Evolutionary conservation across 768 basidiomycete species (phyloP).

Genomic region (Mycena amicta): DNA sequence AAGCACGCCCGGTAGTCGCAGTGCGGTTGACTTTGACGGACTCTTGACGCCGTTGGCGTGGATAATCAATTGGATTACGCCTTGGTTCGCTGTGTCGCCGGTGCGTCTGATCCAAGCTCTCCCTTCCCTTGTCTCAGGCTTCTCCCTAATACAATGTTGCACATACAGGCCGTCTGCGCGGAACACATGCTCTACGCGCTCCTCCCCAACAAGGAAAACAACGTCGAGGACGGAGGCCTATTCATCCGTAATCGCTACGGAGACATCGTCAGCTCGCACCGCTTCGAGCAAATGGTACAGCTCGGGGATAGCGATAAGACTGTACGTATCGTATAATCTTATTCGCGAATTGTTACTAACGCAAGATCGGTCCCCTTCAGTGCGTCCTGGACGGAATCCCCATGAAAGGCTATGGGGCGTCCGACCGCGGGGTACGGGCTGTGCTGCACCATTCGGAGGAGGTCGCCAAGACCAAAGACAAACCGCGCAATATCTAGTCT

Average conservation of each 20-base stretch:
- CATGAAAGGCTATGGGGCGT: slow-evolving; percentile 15
- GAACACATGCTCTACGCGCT: slow-evolving; percentile 26
- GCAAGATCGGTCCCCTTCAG: too few relatives aligned
- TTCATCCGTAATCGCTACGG: slow-evolving; percentile 10
- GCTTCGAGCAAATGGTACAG: slow-evolving; percentile 9
- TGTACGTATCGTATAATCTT: too few relatives aligned
- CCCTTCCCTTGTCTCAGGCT: too few relatives aligned
- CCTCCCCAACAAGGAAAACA: slow-evolving; percentile 5
- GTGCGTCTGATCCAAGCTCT: too few relatives aligned
- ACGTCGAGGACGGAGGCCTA: slow-evolving; percentile 6
- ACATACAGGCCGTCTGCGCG: slow-evolving; percentile 16
- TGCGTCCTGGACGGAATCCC: slow-evolving; percentile 12
- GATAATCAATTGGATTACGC: slow-evolving; percentile 8
- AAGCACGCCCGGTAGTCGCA: slow-evolving; percentile 20
- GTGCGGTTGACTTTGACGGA: slow-evolving; percentile 8
- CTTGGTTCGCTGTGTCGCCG: slow-evolving; percentile 8
- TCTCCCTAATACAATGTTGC: too few relatives aligned
- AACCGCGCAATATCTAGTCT: too few relatives aligned
- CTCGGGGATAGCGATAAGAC: slow-evolving; percentile 6
- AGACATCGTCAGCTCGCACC: slow-evolving; percentile 4
- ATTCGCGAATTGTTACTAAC: too few relatives aligned
- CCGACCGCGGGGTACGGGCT: slow-evolving; percentile 8
- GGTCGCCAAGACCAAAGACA: too few relatives aligned
- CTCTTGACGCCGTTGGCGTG: slow-evolving; percentile 17
- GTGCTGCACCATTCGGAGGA: slow-evolving; percentile 10